Evolutionary conservation across 2,329 filamentous ascomycete species (phyloP).

Genomic region (Microdochium trichocladiopsis): DNA sequence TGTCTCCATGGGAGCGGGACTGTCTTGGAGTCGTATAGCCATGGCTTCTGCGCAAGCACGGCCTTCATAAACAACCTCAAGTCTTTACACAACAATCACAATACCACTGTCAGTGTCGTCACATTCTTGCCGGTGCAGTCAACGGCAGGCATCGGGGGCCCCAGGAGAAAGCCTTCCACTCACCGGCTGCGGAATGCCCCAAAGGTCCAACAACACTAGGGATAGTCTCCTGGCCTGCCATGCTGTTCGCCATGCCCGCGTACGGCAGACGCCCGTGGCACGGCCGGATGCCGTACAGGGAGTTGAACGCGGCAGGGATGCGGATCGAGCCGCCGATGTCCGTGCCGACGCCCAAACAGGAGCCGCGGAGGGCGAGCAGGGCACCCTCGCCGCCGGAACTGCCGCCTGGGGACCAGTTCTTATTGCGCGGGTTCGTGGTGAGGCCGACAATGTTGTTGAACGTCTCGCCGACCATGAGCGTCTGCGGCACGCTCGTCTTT

Average conservation of each 20-base stretch:
- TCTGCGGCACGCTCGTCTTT: slow-evolving; percentile 52
- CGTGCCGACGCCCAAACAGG: slow-evolving; percentile 41
- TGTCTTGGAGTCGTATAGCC: slow-evolving; percentile 26
- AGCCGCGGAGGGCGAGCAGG: slow-evolving; percentile 51
- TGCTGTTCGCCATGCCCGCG: slow-evolving; percentile 21
- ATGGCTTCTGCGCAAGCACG: slow-evolving; percentile 23
- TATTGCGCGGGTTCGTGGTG: slow-evolving; percentile 55
- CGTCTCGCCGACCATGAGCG: slow-evolving; percentile 63
- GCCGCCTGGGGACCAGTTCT: slow-evolving; percentile 53
- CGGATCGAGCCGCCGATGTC: slow-evolving; percentile 24
- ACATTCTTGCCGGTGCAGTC: no score
- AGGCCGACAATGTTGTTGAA: slow-evolving; percentile 60
- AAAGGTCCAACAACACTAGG: slow-evolving; percentile 25
- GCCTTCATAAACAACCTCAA: slow-evolving; percentile 13
- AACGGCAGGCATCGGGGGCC: no score
- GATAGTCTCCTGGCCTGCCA: slow-evolving; percentile 25
- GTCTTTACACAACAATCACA: neutral
- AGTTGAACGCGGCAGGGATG: slow-evolving; percentile 23
- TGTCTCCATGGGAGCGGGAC: slow-evolving; percentile 27
- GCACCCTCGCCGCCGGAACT: slow-evolving; percentile 62
- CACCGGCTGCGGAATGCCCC: slow-evolving; percentile 13
- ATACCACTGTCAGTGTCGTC: no score
- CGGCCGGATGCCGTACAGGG: slow-evolving; percentile 18
- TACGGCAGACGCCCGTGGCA: slow-evolving; percentile 22
- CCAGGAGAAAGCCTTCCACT: neutral